Evolutionary conservation across 306 rosid species (phyloP), one percentile per base, ranked within the genome.

Genomic region (Hylodesmum podocarpum): DNA sequence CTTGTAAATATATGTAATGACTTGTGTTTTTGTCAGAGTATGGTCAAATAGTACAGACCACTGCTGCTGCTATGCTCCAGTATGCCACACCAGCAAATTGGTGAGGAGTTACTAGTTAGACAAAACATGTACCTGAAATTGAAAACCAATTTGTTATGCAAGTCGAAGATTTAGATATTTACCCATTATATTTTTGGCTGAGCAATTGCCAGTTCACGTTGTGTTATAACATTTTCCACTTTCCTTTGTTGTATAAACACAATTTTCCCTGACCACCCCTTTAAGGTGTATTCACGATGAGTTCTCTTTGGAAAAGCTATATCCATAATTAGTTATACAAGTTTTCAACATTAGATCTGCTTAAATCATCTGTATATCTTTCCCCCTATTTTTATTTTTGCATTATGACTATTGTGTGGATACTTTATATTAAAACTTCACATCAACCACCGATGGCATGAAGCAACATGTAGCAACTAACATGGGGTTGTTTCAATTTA

Each of bases 111-210:
- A 40, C 81, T 62, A 77, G 77, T 61, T 73, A 46, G 81, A 72
- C 71, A 47, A 82, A 78, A 72, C 85, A 83, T 91, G 93, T 88
- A 84, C 83, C 85, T 91, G 91, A 84, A 77, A 78, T 85, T 91
- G 91, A 84, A 77, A 78, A 64, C 75, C 67, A 68, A 61, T 78
- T 81, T 85, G 87, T 54, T 84, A 62, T 65, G 70, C 9, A 64
- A 67, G 83, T 74, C 77, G 84, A 70, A 75, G 67, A 79, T 79
- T 80, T 88, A 86, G 87, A 78, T 68, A 57, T 54, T 51, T 75
- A 58, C 53, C 53, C 65, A 40, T 71, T 68, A 54, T 81, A 61
- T 67, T 76, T 86, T 87, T 84, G 72, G 80, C 82, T 54, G 67
- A 80, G 83, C 77, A 80, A 81, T 61, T 70, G 78, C 72, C 51